phyloP scores from a whole-genome alignment of 2,329 filamentous ascomycete species.

The Fulvia fulva region DNA sequence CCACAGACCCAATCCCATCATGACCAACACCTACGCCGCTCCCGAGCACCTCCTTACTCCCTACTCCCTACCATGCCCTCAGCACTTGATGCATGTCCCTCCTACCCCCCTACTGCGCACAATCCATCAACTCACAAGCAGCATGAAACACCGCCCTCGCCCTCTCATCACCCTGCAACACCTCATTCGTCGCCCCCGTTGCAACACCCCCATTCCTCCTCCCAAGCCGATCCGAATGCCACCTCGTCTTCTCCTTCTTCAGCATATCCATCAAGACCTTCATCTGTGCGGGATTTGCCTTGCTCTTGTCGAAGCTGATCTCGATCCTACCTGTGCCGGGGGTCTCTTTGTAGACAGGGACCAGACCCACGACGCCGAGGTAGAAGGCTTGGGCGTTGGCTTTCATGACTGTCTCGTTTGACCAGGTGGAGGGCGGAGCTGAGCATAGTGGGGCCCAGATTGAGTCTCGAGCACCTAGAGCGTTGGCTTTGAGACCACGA shows the following conservation, averaged over 20 bases:
- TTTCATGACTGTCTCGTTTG: slow-evolving; percentile 31
- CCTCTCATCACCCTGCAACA: slow-evolving; percentile 28
- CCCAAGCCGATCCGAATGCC: slow-evolving; percentile 33
- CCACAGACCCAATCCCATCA: too few species aligned
- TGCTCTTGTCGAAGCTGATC: slow-evolving; percentile 24
- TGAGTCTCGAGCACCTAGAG: slow-evolving; percentile 23
- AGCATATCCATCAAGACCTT: slow-evolving; percentile 26
- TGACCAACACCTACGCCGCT: too few species aligned
- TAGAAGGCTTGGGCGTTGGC: slow-evolving; percentile 34
- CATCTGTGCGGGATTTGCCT: slow-evolving; percentile 21
- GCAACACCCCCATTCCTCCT: slow-evolving; percentile 24
- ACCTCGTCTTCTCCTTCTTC: slow-evolving; percentile 33
- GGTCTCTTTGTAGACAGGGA: slow-evolving; percentile 24
- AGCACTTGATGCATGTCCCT: neutral
- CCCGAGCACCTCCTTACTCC: too few species aligned
- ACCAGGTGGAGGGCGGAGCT: slow-evolving; percentile 26
- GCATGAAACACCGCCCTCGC: slow-evolving; percentile 33
- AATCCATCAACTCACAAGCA: slow-evolving; percentile 32
- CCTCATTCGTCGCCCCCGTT: slow-evolving; percentile 21
- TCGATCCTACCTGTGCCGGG: slow-evolving; percentile 21
- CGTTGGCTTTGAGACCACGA: slow-evolving; percentile 26
- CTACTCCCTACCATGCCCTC: neutral
- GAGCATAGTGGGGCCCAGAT: slow-evolving; percentile 25
- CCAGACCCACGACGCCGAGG: slow-evolving; percentile 25
- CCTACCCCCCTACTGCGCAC: slow-evolving; percentile 8